Percentiles rank a stretch among this genome's conserved stretches.
phyloP scores from a whole-genome alignment of 108 stramenopile genomes.

The Cyclotella kingstonii region DNA sequence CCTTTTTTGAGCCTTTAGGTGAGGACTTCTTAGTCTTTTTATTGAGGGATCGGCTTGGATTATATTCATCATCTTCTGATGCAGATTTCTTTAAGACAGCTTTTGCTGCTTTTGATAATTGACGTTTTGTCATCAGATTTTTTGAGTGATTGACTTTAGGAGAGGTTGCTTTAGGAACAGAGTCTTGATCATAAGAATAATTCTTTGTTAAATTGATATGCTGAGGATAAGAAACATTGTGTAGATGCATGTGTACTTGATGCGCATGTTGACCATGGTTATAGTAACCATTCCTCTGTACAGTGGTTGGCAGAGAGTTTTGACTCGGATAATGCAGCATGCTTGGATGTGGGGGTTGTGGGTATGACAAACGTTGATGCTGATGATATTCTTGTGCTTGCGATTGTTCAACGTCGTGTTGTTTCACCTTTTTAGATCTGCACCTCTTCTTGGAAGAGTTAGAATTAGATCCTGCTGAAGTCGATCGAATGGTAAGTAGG shows the following conservation, averaged over 20 bases:
- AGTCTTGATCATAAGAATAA: conserved; percentile 9
- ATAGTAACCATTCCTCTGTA: conserved; percentile 3
- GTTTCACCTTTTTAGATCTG: conserved; percentile 40
- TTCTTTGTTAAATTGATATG: conserved; percentile 11
- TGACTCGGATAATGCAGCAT: conserved; percentile 32
- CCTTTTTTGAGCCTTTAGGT: neutral
- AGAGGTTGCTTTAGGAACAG: neutral
- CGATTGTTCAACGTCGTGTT: conserved; percentile 10
- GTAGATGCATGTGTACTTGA: no score
- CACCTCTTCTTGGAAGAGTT: conserved; percentile 14
- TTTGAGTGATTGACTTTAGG: neutral
- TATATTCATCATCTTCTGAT: neutral
- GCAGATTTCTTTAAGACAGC: conserved; percentile 6
- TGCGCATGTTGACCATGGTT: conserved; percentile 15
- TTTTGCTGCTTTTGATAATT: conserved; percentile 11
- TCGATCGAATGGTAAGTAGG: conserved; percentile 31
- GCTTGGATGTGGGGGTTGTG: conserved; percentile 34
- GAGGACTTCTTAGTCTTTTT: conserved; percentile 12
- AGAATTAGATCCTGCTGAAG: neutral
- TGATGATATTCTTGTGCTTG: conserved; percentile 6
- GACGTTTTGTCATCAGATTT: conserved; percentile 2
- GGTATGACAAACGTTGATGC: conserved; percentile 19
- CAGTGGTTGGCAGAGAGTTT: neutral
- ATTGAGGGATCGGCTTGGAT: neutral
- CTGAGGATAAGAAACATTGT: neutral